Evolutionary conservation across 495 filamentous ascomycete species (phyloP).

Genomic region (Tuber umbilicatum): DNA sequence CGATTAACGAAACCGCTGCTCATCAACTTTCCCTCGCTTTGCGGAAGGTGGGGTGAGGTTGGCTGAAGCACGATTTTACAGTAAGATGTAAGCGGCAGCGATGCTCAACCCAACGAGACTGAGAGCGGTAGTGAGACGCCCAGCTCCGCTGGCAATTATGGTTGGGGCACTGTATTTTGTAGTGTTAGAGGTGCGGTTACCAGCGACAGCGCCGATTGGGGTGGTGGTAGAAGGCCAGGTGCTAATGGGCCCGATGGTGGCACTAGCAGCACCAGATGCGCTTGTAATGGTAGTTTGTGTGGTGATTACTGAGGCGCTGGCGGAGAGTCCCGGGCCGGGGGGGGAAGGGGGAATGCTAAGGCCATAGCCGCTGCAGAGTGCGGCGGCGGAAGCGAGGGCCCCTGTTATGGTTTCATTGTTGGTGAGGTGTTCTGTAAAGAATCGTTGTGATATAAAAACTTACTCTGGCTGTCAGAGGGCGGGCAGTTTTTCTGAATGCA

Average conservation of each 20-base stretch:
- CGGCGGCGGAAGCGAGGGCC: constrained; percentile 14
- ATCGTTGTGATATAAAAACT: neutral
- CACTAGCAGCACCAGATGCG: neutral
- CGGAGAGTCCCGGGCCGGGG: neutral
- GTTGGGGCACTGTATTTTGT: constrained; percentile 4
- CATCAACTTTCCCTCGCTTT: neutral
- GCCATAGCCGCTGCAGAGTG: constrained; percentile 19
- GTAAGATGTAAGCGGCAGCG: neutral
- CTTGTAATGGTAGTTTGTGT: neutral
- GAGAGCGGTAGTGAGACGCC: neutral
- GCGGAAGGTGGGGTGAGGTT: neutral
- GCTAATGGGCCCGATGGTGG: neutral
- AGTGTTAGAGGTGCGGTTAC: neutral
- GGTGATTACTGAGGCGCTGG: neutral
- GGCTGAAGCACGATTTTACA: neutral
- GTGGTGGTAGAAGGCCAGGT: constrained; percentile 1
- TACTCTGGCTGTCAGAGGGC: constrained; percentile 27
- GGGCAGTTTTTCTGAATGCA: constrained; percentile 14
- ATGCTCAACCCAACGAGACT: neutral
- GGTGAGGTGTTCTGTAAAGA: constrained; percentile 4
- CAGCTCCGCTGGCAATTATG: neutral
- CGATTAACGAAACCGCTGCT: neutral
- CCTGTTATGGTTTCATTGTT: constrained; percentile 13
- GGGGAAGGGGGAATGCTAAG: constrained; percentile 21
- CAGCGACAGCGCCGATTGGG: constrained; percentile 5